Evolutionary conservation across 495 filamentous ascomycete genomes (phyloP).

Genomic region (Hypoxylon trugodes): DNA sequence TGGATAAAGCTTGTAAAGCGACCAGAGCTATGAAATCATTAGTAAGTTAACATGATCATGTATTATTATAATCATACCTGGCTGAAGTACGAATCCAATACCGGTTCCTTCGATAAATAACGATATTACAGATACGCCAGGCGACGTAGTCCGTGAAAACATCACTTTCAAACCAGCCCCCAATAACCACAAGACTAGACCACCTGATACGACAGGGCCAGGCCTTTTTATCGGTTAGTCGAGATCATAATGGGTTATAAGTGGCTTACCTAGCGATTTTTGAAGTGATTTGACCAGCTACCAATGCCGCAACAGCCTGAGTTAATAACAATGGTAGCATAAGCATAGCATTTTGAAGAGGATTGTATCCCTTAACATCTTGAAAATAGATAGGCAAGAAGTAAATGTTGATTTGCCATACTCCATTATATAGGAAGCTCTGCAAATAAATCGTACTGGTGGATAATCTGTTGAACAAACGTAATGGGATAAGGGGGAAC

Average conservation of each 20-base stretch:
- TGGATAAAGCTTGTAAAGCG: conserved; percentile 1
- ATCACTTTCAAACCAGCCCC: conserved; percentile 1
- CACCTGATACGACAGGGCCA: not conserved
- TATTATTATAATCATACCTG: not conserved
- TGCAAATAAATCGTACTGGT: conserved; percentile 1
- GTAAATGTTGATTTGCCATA: conserved; percentile 5
- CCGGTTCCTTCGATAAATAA: conserved; percentile 1
- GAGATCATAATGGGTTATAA: too few species aligned
- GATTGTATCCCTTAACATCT: not conserved
- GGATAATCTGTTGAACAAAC: not conserved
- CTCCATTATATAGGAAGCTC: conserved; percentile 2
- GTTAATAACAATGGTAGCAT: conserved; percentile 3
- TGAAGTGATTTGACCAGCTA: not conserved
- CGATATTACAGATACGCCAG: not conserved
- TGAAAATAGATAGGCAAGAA: conserved; percentile 8
- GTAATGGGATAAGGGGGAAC: conserved; percentile 1
- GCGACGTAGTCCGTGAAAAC: not conserved
- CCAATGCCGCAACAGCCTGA: not conserved
- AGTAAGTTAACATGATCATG: not conserved
- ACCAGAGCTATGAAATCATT: not conserved
- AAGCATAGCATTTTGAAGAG: not conserved
- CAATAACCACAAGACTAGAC: not conserved
- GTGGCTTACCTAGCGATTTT: not conserved
- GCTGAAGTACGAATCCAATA: conserved; percentile 1
- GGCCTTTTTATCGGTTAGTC: not conserved